Evolutionary conservation across 164 flowering plant species (phyloP), one percentile per base, ranked within the genome.

Genomic region (Vitis rupestris): DNA sequence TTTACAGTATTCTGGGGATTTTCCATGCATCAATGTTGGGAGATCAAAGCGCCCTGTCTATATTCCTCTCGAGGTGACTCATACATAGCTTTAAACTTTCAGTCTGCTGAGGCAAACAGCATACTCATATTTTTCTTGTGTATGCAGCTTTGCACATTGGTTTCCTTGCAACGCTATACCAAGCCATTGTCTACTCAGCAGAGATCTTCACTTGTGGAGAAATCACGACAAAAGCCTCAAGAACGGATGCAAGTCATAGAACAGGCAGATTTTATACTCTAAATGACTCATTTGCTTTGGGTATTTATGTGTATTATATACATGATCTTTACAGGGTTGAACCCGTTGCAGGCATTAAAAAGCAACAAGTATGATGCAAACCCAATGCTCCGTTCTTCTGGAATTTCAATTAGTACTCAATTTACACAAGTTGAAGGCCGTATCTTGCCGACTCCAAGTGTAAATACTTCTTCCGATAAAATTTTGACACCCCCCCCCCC

Each of bases 1-100:
- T 11, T 61, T 89, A 63, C 57, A 64, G 0, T 85, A 76, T 66
- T 87, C 90, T 59, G 87, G 68, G 8, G 81, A 77, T 16, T 15
- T 82, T 9, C 94, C 94, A 0, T 89, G 92, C 72, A 75, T 89
- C n/a, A 82, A 90, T 76, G 90, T 87, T 47, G 92, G 94, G 15
- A 90, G 80, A 64, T 88, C 92, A 1, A 90, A 84, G 73, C 82
- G 83, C 1, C 92, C 94, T 0, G 82, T 83, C 2, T 88, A 80
- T 71, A n/a, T 85, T 8, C 95, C 95, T 10, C 11, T 89, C 2
- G 93, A 89, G 90, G 91, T 89, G 30, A 58, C 47, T 3, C 3
- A 27, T 13, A 29, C 37, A 3, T 5, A 12, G 48, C 10, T 12
- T 64, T 15, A 3, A 9, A 0, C 9, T 13, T 48, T 78, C 72